Conservation (phyloP, 805 yeast genomes). For the Tetrapisispora nanseiensis region DNA sequence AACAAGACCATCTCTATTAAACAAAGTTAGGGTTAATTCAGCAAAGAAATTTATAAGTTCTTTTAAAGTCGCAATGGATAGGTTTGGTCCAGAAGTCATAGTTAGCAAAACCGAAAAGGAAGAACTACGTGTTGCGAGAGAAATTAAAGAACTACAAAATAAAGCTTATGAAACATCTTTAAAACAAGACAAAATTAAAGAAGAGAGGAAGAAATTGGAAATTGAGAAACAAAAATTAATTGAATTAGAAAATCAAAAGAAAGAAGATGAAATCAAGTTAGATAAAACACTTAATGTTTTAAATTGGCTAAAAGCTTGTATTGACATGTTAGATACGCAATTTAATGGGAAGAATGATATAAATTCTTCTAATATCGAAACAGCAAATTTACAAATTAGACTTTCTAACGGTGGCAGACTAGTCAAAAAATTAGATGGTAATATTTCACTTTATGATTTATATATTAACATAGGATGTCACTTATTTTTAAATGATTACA, state of each 20-base stretch:
- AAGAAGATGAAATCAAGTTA: constrained; percentile 10
- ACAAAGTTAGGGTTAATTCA: constrained; percentile 25
- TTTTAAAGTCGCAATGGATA: constrained; percentile 36
- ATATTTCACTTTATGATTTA: constrained; percentile 14
- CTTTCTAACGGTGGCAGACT: constrained; percentile 25
- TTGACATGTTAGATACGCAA: constrained; percentile 3
- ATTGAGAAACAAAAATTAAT: constrained; percentile 9
- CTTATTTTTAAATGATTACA: constrained; percentile 27
- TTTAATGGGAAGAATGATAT: background rate
- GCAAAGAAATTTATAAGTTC: constrained; percentile 29
- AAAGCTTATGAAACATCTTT: constrained; percentile 55
- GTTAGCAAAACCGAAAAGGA: constrained; percentile 51
- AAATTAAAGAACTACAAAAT: constrained; percentile 55
- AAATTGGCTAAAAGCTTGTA: constrained; percentile 18
- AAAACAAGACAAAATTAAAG: constrained; percentile 45
- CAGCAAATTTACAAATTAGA: constrained; percentile 26
- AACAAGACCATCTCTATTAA: constrained; percentile 29
- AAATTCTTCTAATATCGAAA: background rate
- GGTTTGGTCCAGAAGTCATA: constrained; percentile 51
- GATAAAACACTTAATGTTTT: constrained; percentile 13
- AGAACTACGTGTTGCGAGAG: constrained; percentile 48
- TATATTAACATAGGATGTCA: constrained; percentile 21
- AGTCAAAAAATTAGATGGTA: constrained; percentile 16
- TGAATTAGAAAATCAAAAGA: constrained; percentile 4
- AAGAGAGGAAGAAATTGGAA: constrained; percentile 33